Evolutionary conservation across 352 stramenopile species (phyloP).

Genomic region (Poterioochromonas sp.): DNA sequence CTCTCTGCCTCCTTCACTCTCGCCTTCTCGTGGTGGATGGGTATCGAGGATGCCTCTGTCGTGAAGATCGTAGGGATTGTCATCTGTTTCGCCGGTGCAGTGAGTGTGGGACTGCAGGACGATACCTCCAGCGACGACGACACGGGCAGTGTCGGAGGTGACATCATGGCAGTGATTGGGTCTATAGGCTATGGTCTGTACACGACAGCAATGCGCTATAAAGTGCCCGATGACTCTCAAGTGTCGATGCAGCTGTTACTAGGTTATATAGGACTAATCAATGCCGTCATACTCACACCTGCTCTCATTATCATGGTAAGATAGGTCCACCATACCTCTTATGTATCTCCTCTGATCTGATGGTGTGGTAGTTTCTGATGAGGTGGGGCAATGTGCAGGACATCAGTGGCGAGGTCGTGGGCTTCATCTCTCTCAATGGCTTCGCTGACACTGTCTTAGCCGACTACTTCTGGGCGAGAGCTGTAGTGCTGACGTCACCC

Average conservation of each 20-base stretch:
- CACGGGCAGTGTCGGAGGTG: not conserved
- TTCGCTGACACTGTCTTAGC: constrained; percentile 86
- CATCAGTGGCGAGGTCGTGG: constrained; percentile 60
- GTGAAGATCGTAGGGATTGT: not conserved
- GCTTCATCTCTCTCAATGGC: constrained; percentile 70
- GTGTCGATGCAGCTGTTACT: constrained; percentile 84
- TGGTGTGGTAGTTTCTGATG: constrained; percentile 36
- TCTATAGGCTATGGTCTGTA: constrained; percentile 86
- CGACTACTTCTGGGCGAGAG: constrained; percentile 85
- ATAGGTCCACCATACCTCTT: constrained; percentile 51
- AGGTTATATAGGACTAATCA: constrained; percentile 80
- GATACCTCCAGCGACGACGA: not conserved
- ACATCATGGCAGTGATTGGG: constrained; percentile 56
- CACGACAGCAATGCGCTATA: constrained; percentile 61
- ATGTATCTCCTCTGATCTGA: not conserved
- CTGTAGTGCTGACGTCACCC: constrained; percentile 83
- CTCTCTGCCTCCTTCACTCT: constrained; percentile 11
- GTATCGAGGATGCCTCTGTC: not conserved
- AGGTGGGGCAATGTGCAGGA: constrained; percentile 41
- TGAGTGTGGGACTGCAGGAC: not conserved
- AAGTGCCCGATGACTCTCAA: constrained; percentile 37
- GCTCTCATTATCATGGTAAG: constrained; percentile 56
- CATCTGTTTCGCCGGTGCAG: constrained; percentile 1
- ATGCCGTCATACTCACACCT: constrained; percentile 64
- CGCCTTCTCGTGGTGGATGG: not conserved